Base-by-base conservation (phyloP, 768 basidiomycete genomes). In the Asterophora parasitica region DNA sequence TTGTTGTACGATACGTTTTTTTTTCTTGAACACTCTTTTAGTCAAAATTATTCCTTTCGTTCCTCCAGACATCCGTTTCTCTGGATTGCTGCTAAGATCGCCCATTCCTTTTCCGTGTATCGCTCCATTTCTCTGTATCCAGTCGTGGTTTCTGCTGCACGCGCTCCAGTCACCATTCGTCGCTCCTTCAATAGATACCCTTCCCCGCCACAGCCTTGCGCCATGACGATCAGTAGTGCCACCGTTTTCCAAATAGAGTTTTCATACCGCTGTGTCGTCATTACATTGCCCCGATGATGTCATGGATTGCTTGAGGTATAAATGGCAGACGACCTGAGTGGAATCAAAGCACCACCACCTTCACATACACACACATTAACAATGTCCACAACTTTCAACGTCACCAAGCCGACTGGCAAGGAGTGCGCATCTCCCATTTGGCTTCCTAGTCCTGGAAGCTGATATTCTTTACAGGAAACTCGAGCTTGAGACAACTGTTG, bases 401-500 rank as follows among this genome's bases (percentile, higher is more conserved):
- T 69, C 41, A 51, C 62, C 27, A 70, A 74, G 46, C 42, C 59
- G 38, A 48, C 57, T 12, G 60, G 65, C 19, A 58, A 53, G 50
- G 65, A 71, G 72, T 74, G 40, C 32, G 67, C 56, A 37, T 27
- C 32, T 42, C 44, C 12, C 23, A 16, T 27, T 35, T 39, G 2
- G 13, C 7, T 3, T 8, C 2, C 37, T 16, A 7, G 19, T 35
- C 27, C 12, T 33, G 12, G 2, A 23, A 48, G 4, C 26, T 32
- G 31, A 27, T 42, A 1, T 17, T 42, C 15, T 4, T 17, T 19
- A 20, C 27, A 71, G 71, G 19, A 62, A 53, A 46, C 62, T 68
- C 16, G 63, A 70, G 53, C 61, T 66, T 46, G 72, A 76, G 55
- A 82, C 81, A 3, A 75, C 77, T n/a, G 82, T 79, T 8, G 78